Evolutionary conservation across 208 protist genomes (phyloP), one percentile per base, ranked within the genome.

Genomic region (Blechomonas ayalai): DNA sequence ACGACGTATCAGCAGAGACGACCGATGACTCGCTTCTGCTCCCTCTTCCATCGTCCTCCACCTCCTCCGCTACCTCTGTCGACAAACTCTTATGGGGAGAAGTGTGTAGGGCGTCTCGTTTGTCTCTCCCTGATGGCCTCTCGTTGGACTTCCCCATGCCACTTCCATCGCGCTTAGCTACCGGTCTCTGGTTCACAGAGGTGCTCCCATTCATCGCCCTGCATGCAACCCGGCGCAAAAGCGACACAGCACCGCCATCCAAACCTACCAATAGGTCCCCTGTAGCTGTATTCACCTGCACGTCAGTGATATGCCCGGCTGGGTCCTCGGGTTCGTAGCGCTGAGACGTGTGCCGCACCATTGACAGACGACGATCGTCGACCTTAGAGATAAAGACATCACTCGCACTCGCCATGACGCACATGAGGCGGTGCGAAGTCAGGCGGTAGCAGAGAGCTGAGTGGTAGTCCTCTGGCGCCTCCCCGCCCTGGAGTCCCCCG

Each of bases 231-330:
- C 36, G 22, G 2, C 27, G 29, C 47, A 86, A 49, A 26, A 79
- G 64, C 6, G 71, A 84, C 4, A 86, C 56, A 0, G 55, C 28
- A 15, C 82, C 82, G 36, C 73, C 57, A 10, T 22, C n/a, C 33
- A 85, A 67, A 3, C 72, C 77, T 18, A 91, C 74, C 5, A 74
- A 70, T 2, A 87, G 59, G 45, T 87, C 74, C 0, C 82, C 82
- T 0, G n/a, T 85, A 15, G 5, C 35, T 15, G 29, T 13, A 58
- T 75, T 68, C 39, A 83, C 74, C 20, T 35, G 9, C 3, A 62
- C 53, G 33, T 68, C 66, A 28, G 43, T 75, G 59, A 78, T 52
- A 42, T 64, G 59, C n/a, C 60, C 52, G 18, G 63, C 29, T 0
- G 28, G 36, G 31, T 10, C 41, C 44, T 39, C 6, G 3, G 38